Evolutionary conservation across 805 yeast species (phyloP).

Genomic region (Kodamaea sagamina): DNA sequence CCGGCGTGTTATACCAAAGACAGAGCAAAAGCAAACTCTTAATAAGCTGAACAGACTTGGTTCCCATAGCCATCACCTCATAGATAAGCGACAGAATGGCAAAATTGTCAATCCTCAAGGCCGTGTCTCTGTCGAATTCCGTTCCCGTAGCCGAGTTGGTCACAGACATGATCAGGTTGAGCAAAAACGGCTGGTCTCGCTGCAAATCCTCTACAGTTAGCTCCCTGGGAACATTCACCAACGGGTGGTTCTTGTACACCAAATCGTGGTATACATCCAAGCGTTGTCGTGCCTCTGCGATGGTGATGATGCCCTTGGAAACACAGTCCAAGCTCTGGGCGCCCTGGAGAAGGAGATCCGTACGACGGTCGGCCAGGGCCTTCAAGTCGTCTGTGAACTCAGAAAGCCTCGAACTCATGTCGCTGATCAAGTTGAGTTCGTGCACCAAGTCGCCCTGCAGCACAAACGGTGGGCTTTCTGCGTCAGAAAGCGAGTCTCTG

Average conservation of each 20-base stretch:
- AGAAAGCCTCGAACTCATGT: conserved; percentile 36
- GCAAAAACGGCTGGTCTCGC: conserved; percentile 56
- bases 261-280: conserved; percentile 49
- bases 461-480: conserved; percentile 26
- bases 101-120: conserved; percentile 52
- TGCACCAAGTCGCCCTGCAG: conserved; percentile 40
- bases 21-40: conserved; percentile 62
- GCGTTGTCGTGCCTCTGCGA: conserved; percentile 59
- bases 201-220: conserved; percentile 51
- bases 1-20: conserved; percentile 84
- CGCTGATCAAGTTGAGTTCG: conserved; percentile 41
- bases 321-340: conserved; percentile 49
- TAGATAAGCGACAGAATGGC: conserved; percentile 52
- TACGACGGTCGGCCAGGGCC: conserved; percentile 46
- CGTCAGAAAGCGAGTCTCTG: conserved; percentile 7
- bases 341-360: conserved; percentile 26
- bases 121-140: conserved; percentile 38
- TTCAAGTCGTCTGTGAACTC: conserved; percentile 49
- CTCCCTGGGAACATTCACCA: conserved; percentile 53
- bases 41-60: conserved; percentile 67
- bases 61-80: conserved; percentile 69
- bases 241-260: conserved; percentile 54
- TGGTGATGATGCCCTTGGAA: conserved; percentile 55
- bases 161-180: conserved; percentile 65
- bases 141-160: conserved; percentile 47